Evolutionary conservation across 441 rosid species (phyloP).

Genomic region (Erysimum pusillum): DNA sequence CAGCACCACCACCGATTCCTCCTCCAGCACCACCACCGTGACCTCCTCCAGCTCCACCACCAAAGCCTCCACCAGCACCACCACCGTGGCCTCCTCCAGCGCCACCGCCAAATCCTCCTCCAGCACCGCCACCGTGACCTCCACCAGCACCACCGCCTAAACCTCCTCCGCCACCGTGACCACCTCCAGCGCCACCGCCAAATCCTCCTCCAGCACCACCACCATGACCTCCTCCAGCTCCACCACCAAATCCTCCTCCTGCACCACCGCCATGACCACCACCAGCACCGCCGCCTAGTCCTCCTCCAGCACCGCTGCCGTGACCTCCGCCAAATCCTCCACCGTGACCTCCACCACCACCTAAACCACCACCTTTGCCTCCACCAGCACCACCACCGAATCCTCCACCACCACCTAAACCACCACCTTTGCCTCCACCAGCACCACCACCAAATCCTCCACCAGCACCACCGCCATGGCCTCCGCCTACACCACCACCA

Average conservation of each 20-base stretch:
- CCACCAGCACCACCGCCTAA: slow-evolving; percentile 28
- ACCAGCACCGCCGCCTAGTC: slow-evolving; percentile 43
- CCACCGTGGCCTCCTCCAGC: slow-evolving; percentile 27
- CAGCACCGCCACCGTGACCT: slow-evolving; percentile 28
- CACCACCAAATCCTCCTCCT: slow-evolving; percentile 37
- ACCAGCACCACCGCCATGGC: slow-evolving; percentile 34
- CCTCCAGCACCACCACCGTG: slow-evolving; percentile 35
- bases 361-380: slow-evolving; percentile 15
- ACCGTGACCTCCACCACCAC: slow-evolving; percentile 16
- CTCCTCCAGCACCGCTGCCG: slow-evolving; percentile 34
- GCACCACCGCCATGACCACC: slow-evolving; percentile 34
- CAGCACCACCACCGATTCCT: slow-evolving; percentile 38
- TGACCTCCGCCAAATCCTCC: slow-evolving; percentile 20
- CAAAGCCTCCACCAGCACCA: slow-evolving; percentile 48
- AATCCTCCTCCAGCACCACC: slow-evolving; percentile 31
- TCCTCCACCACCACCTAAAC: slow-evolving; percentile 42
- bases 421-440: slow-evolving; percentile 37
- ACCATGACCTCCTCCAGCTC: slow-evolving; percentile 20
- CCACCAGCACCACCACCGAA: slow-evolving; percentile 43
- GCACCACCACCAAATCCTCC: slow-evolving; percentile 46
- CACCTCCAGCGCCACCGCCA: slow-evolving; percentile 39
- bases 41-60: slow-evolving; percentile 41
- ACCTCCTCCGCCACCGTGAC: background rate
- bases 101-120: slow-evolving; percentile 36
- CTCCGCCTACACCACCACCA: slow-evolving; percentile 43